Evolutionary conservation across 164 flowering plant genomes (phyloP), one percentile per base, ranked within the genome.

Genomic region (Vitis rupestris): DNA sequence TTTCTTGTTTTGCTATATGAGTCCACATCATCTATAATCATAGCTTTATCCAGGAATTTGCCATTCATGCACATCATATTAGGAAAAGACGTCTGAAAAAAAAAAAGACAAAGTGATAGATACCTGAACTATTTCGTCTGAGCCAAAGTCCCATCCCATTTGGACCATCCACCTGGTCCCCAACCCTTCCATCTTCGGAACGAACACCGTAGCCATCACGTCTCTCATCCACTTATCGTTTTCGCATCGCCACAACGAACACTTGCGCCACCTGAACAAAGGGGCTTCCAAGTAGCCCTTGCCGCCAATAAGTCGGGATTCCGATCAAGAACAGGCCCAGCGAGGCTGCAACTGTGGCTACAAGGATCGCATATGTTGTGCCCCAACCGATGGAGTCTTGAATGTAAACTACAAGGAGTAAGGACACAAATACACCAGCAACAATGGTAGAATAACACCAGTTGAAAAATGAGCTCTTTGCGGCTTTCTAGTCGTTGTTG

Each of bases 401-500:
- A 1, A 87, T 55, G 75, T 84, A 88, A 16, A 79, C 70, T 1
- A 82, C 82, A 1, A 82, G 27, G 23, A 90, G 31, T 2, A 78
- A 16, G 12, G 86, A 80, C 1, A 68, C 10, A 1, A 76, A 55
- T 11, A 86, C 73, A 1, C 87, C 92, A 19, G 58, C 4, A 0
- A 75, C 82, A 0, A 85, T 72, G 9, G 86, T 87, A 30, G 80
- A 67, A 67, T 81, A 85, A 90, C 91, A 90, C 89, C 89, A 86
- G 59, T 90, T 88, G 76, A 90, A 90, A 81, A 85, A 90, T 0
- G 92, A 86, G 70, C 78, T 82, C 78, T 86, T 86, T 31, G 75
- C 81, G 50, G 51, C 68, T 71, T 73, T 81, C 74, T 86, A 31
- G 4, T 70, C 72, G 66, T 85, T 89, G 15, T 86, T 83, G 70